Evolutionary conservation across 169 alveolate genomes (phyloP), one percentile per base, ranked within the genome.

Genomic region (Cyclospora cayetanensis): DNA sequence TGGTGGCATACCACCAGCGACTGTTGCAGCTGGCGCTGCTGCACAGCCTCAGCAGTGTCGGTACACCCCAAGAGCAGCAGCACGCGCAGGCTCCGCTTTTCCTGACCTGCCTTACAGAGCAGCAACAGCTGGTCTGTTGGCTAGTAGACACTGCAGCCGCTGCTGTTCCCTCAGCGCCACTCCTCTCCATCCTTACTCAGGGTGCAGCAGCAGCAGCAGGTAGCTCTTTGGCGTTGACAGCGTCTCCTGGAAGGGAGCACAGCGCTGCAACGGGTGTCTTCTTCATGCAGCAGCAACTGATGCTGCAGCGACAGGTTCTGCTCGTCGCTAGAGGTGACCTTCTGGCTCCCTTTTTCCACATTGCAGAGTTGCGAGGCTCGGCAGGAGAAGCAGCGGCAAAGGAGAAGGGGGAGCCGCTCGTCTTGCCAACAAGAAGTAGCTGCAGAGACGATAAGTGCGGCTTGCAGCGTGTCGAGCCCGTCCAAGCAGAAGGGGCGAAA

Each of bases 341-440:
- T 22, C 27, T 68, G 37, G 80, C 29, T 46, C 80, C 80, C 18
- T 18, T 68, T 2, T 68, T 42, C 80, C 80, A 68, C 50, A 31
- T 68, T 9, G 50, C 80, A 29, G 25, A 9, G 50, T 46, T 20
- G 1, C 15, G 1, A 29, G 37, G 4, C 15, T 53, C 37, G 35
- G 84, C 84, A 72, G 63, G 63, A 72, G 84, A 53, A 72, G 84
- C 84, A 72, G 84, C 84, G 41, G 84, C 84, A 72, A 60, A n/a
- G n/a, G 29, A n/a, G 7, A 29, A 60, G 72, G 46, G 4, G 46
- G 46, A 11, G 29, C 34, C 7, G 15, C 70, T 55, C 7, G 9
- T 22, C 31, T 4, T 15, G 70, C 70, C 70, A 20, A 9, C 29
- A 34, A 29, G 43, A 25, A 35, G 52, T 37, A 35, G 82, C 82